Evolutionary conservation across 345 rosid species (phyloP).

Genomic region (Eucalyptus cladocalyx): DNA sequence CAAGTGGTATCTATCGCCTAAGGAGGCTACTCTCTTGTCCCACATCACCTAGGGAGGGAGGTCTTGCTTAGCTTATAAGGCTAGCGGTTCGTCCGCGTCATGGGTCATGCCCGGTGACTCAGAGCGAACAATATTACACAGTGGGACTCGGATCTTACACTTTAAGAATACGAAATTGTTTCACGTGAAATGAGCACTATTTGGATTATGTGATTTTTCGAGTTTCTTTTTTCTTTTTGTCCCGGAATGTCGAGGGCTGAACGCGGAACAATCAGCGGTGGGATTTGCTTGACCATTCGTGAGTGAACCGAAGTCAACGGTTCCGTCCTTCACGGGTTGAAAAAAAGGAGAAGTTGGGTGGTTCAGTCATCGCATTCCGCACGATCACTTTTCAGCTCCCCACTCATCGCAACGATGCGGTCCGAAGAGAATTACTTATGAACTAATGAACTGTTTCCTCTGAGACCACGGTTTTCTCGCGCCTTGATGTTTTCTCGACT

Average conservation of each 20-base stretch:
- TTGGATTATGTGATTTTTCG: neutral
- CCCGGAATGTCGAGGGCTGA: neutral
- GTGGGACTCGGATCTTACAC: too few species aligned
- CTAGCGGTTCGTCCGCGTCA: too few species aligned
- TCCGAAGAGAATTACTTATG: neutral
- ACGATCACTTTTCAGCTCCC: neutral
- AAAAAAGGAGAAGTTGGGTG: neutral
- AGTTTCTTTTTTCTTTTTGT: neutral
- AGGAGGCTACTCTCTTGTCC: too few species aligned
- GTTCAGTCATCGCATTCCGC: neutral
- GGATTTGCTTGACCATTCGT: neutral
- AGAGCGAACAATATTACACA: too few species aligned
- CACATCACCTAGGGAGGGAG: too few species aligned
- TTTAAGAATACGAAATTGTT: neutral
- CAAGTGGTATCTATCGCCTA: too few species aligned
- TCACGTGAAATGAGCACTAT: neutral
- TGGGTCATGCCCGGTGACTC: too few species aligned
- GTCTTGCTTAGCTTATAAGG: too few species aligned
- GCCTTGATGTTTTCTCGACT: neutral
- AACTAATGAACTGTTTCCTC: neutral
- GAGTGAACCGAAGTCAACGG: neutral
- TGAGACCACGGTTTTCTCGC: neutral
- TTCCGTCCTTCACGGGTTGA: neutral
- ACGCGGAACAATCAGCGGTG: neutral
- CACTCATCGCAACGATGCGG: neutral